Conservation (phyloP, 2,329 filamentous ascomycete genomes). For the Dryadomyces sulphureus region DNA sequence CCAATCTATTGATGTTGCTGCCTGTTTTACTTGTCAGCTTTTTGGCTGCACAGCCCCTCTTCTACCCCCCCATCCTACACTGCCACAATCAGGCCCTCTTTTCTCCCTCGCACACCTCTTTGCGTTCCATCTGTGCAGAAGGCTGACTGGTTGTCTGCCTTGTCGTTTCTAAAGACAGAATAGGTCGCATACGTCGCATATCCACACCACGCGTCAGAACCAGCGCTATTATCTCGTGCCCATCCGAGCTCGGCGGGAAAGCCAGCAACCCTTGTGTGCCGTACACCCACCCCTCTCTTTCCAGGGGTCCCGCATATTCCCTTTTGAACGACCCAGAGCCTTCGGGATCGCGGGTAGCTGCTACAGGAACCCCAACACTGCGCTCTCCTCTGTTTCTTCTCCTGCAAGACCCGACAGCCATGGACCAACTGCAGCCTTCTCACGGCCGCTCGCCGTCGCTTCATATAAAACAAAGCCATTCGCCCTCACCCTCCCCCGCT, state of each 20-base stretch:
- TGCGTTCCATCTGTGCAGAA: conserved; percentile 14
- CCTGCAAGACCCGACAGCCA: conserved; percentile 16
- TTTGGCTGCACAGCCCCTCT: conserved; percentile 27
- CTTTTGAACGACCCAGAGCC: not conserved
- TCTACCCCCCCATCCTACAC: conserved; percentile 15
- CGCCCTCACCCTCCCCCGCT: conserved; percentile 37
- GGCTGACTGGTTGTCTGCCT: conserved; percentile 34
- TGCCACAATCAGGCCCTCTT: conserved; percentile 17
- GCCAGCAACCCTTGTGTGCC: no score
- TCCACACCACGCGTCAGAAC: not conserved
- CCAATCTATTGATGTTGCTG: not conserved
- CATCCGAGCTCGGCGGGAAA: no score
- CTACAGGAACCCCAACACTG: no score
- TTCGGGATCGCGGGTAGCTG: not conserved
- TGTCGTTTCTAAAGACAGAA: conserved; percentile 18
- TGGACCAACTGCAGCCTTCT: conserved; percentile 35
- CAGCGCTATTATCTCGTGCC: no score
- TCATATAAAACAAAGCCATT: conserved; percentile 56
- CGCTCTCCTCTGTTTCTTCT: no score
- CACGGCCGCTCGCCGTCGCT: conserved; percentile 45
- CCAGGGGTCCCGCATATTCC: not conserved
- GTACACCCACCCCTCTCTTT: not conserved
- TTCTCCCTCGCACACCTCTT: conserved; percentile 12
- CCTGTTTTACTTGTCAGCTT: conserved; percentile 13
- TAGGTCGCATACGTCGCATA: not conserved